Evolutionary conservation across 2,329 filamentous ascomycete genomes (phyloP).

Genomic region (Aspergillus fijiensis): DNA sequence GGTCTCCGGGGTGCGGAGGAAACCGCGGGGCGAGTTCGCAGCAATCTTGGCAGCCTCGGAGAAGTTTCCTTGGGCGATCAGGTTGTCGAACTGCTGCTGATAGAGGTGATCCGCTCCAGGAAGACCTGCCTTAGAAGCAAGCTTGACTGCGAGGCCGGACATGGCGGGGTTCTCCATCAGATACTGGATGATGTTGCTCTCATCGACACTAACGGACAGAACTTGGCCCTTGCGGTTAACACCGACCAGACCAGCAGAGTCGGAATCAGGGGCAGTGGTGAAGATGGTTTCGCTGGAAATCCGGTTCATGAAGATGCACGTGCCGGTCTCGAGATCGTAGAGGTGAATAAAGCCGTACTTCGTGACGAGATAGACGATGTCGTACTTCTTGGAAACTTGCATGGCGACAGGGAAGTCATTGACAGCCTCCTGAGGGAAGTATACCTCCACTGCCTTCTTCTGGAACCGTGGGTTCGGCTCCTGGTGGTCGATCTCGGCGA

Average conservation of each 20-base stretch:
- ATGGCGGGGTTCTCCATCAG: constrained; percentile 96
- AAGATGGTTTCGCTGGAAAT: constrained; percentile 99
- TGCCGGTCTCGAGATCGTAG: constrained; percentile 93
- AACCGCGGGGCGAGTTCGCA: constrained; percentile 92
- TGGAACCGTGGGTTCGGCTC: constrained; percentile 83
- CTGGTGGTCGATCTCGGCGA: constrained; percentile 95
- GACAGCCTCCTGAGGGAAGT: constrained; percentile 91
- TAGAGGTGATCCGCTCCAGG: constrained; percentile 94
- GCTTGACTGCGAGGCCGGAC: constrained; percentile 87
- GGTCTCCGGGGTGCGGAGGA: constrained; percentile 89
- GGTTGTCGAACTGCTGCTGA: constrained; percentile 85
- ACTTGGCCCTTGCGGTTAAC: constrained; percentile 99
- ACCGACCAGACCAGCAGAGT: constrained; percentile 84
- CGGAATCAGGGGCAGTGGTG: constrained; percentile 79
- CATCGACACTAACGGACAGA: constrained; percentile 88
- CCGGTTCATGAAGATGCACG: constrained; percentile 98
- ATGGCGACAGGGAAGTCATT: constrained; percentile 98
- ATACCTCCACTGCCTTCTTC: constrained; percentile 97
- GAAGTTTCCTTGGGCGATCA: constrained; percentile 77
- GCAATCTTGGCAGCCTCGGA: constrained; percentile 91
- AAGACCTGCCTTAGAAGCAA: constrained; percentile 89
- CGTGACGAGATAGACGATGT: constrained; percentile 93
- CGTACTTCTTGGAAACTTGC: constrained; percentile 95
- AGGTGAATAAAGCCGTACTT: constrained; percentile 99
- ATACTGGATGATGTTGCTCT: constrained; percentile 87